These are phyloP conservation scores for Ustilago shanxiensis DNA, from an alignment of 1,284 basidiomycete genomes.

Conservation along the genomic window DNA sequence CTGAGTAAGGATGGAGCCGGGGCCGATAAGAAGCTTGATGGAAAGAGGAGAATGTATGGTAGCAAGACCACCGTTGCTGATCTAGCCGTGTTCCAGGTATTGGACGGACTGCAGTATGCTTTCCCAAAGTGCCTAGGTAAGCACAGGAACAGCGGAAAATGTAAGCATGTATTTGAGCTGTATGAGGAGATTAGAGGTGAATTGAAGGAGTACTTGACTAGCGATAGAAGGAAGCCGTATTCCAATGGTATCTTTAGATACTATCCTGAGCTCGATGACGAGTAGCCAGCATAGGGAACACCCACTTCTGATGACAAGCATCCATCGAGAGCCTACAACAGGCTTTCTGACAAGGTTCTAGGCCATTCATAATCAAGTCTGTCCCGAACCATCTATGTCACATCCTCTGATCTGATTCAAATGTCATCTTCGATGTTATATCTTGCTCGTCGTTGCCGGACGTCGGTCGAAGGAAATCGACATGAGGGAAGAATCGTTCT, in stretches of 20 bases:
- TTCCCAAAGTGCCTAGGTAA: slow-evolving; percentile 72
- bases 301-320: too few relatives aligned
- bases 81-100: slow-evolving; percentile 72
- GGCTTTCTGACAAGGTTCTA: too few relatives aligned
- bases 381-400: not conserved
- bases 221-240: slow-evolving; percentile 71
- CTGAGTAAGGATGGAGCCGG: slow-evolving; percentile 51
- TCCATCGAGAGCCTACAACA: too few relatives aligned
- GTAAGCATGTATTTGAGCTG: slow-evolving; percentile 63
- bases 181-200: slow-evolving; percentile 61
- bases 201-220: slow-evolving; percentile 73
- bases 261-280: slow-evolving; percentile 73
- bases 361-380: too few relatives aligned
- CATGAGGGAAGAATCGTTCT: not conserved
- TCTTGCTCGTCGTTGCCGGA: not conserved
- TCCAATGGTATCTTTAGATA: slow-evolving; percentile 73
- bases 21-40: slow-evolving; percentile 54
- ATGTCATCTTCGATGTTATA: not conserved
- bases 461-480: not conserved
- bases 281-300: too few relatives aligned
- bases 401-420: not conserved
- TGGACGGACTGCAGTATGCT: slow-evolving; percentile 72
- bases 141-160: slow-evolving; percentile 63
- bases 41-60: slow-evolving; percentile 70
- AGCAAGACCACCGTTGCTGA: slow-evolving; percentile 73